These are phyloP conservation scores for Neonectria neomacrospora DNA, from an alignment of 2,329 filamentous ascomycete species.

Conservation along the genomic window DNA sequence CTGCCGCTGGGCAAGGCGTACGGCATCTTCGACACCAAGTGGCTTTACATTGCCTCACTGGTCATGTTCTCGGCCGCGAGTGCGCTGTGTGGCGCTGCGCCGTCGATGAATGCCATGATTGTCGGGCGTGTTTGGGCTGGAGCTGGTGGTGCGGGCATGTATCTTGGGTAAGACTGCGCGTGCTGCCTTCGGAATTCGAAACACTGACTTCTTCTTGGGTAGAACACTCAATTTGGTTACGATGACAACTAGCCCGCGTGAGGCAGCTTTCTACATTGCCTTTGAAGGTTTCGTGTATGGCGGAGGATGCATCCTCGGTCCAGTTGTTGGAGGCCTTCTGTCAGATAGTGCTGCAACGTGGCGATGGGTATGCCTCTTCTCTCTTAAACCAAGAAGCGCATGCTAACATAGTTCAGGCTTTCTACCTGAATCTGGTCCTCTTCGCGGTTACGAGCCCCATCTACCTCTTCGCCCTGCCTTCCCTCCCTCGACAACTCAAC, in stretches of 20 bases:
- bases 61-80: constrained; percentile 45
- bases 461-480: constrained; percentile 46
- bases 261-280: constrained; percentile 44
- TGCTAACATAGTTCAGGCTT: constrained; percentile 52
- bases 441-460: constrained; percentile 49
- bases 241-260: constrained; percentile 28
- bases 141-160: constrained; percentile 49
- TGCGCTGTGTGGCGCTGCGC: constrained; percentile 56
- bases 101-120: constrained; percentile 58
- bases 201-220: background rate
- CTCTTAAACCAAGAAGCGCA: background rate
- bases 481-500: constrained; percentile 37
- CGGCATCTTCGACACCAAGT: constrained; percentile 56
- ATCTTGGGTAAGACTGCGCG: constrained; percentile 29
- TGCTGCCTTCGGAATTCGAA: background rate
- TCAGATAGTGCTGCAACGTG: constrained; percentile 53
- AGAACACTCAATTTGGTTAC: constrained; percentile 32
- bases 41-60: constrained; percentile 46
- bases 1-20: constrained; percentile 35
- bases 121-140: constrained; percentile 57
- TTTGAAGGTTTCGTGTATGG: constrained; percentile 50
- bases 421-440: constrained; percentile 66
- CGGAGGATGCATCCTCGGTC: constrained; percentile 55
- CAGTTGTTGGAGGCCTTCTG: constrained; percentile 55
- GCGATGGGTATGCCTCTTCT: constrained; percentile 47